Evolutionary conservation across 805 yeast species (phyloP).

Genomic region (Tetrapisispora nanseiensis): DNA sequence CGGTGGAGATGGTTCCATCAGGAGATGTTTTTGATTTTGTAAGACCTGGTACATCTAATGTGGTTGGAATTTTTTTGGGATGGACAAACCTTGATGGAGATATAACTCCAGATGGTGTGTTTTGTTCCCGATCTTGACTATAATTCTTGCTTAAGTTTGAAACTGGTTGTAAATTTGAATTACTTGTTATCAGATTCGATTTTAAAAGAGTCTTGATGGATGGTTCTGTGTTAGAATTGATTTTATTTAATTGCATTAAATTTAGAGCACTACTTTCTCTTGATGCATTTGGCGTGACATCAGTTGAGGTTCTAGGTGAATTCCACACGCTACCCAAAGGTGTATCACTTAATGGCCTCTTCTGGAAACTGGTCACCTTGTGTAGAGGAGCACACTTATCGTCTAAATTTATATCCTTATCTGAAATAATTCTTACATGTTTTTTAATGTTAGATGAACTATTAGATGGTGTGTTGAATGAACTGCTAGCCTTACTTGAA

Average conservation of each 20-base stretch:
- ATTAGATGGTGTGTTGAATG: background rate
- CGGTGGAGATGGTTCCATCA: conserved; percentile 53
- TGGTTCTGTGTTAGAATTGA: conserved; percentile 2
- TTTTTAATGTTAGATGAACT: conserved; percentile 4
- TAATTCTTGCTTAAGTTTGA: background rate
- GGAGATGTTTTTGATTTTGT: conserved; percentile 74
- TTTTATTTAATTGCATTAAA: conserved; percentile 3
- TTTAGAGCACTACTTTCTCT: conserved; percentile 15
- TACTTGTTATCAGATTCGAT: background rate
- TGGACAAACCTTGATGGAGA: conserved; percentile 24
- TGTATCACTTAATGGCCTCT: conserved; percentile 66
- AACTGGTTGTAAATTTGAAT: background rate
- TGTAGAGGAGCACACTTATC: conserved; percentile 1
- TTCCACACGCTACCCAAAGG: conserved; percentile 51
- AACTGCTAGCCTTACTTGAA: no score
- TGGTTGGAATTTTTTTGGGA: conserved; percentile 55
- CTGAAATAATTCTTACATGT: conserved; percentile 12
- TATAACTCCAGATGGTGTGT: conserved; percentile 2
- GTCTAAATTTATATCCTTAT: conserved; percentile 4
- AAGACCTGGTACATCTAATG: conserved; percentile 86
- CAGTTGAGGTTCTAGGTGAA: conserved; percentile 39
- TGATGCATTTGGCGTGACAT: conserved; percentile 18
- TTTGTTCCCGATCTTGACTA: background rate
- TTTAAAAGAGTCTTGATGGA: background rate
- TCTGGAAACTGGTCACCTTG: conserved; percentile 47